Conservation (phyloP, 345 rosid genomes). For the Geranium brycei region DNA sequence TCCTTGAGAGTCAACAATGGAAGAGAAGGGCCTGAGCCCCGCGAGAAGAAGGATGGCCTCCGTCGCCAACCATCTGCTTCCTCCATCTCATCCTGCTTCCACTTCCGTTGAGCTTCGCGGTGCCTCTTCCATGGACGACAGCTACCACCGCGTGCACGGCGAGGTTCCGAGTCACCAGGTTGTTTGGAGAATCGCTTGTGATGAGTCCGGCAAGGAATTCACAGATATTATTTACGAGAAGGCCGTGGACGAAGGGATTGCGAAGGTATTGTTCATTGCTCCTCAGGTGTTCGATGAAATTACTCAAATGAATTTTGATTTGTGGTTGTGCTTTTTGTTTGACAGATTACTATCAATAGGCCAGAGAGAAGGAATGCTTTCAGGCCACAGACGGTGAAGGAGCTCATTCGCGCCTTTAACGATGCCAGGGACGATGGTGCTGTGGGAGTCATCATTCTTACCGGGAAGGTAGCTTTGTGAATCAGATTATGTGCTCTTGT, state of each 20-base stretch:
- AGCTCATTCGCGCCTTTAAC: slow-evolving; percentile 58
- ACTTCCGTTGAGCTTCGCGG: slow-evolving; percentile 14
- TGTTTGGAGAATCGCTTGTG: slow-evolving; percentile 42
- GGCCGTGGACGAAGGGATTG: slow-evolving; percentile 72
- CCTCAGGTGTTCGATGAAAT: neutral
- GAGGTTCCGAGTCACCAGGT: slow-evolving; percentile 43
- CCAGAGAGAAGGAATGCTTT: slow-evolving; percentile 80
- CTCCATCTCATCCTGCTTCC: slow-evolving; percentile 9
- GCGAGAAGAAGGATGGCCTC: slow-evolving; percentile 41
- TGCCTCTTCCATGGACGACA: slow-evolving; percentile 42
- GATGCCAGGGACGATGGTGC: slow-evolving; percentile 79
- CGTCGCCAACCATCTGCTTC: slow-evolving; percentile 38
- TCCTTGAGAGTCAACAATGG: neutral
- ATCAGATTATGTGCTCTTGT: neutral
- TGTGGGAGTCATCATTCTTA: slow-evolving; percentile 68
- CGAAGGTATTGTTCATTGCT: slow-evolving; percentile 37
- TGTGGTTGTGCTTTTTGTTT: neutral
- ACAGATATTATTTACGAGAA: slow-evolving; percentile 72
- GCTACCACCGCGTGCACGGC: slow-evolving; percentile 66
- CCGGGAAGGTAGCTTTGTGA: slow-evolving; percentile 54
- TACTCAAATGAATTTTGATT: neutral
- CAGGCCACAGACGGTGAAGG: slow-evolving; percentile 63
- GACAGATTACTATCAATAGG: slow-evolving; percentile 66
- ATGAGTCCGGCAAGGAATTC: slow-evolving; percentile 34
- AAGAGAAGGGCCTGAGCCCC: slow-evolving; percentile 21